A percentile compares a stretch with the other conserved stretches of the same genome.
phyloP scores from a whole-genome alignment of 352 stramenopile genomes.

The Phytophthora pistaciae region DNA sequence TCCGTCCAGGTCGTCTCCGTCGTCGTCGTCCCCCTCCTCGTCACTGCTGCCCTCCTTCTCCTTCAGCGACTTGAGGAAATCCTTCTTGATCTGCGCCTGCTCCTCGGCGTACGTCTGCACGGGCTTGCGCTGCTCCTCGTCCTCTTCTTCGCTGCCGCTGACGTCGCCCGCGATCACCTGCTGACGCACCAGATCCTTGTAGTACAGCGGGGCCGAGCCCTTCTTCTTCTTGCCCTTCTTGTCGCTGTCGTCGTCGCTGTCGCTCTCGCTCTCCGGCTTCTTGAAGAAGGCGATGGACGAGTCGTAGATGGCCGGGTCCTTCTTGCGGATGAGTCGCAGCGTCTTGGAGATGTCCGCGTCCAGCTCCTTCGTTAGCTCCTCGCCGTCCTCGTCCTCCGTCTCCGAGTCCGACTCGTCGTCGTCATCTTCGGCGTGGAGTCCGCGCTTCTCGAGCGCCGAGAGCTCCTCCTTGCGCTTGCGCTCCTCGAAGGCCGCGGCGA shows the following conservation, averaged over 20 bases:
- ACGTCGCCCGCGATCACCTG: conserved; percentile 92
- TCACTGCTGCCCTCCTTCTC: conserved; percentile 46
- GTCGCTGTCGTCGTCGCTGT: conserved; percentile 27
- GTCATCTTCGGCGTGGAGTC: conserved; percentile 36
- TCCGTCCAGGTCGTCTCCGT: conserved; percentile 77
- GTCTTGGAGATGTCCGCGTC: conserved; percentile 86
- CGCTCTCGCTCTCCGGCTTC: conserved; percentile 35
- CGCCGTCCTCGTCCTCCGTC: conserved; percentile 87
- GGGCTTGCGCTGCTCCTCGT: conserved; percentile 33
- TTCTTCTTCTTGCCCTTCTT: conserved; percentile 53
- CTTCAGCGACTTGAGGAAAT: conserved; percentile 68
- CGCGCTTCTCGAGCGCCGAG: conserved; percentile 53
- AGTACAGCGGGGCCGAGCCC: conserved; percentile 69
- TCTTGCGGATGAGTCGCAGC: conserved; percentile 91
- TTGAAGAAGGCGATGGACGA: conserved; percentile 91
- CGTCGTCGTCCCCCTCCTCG: conserved; percentile 73
- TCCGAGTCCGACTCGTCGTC: conserved; percentile 81
- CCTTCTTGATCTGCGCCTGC: conserved; percentile 70
- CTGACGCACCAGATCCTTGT: conserved; percentile 97
- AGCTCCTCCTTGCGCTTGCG: conserved; percentile 89
- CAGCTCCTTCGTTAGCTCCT: conserved; percentile 76
- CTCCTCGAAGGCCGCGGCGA: conserved; percentile 75
- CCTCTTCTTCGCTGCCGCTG: conserved; percentile 74
- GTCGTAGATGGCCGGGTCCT: conserved; percentile 95
- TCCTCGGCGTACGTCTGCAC: conserved; percentile 80